Conservation (phyloP, 768 basidiomycete genomes). For the Agrocybe praecox region DNA sequence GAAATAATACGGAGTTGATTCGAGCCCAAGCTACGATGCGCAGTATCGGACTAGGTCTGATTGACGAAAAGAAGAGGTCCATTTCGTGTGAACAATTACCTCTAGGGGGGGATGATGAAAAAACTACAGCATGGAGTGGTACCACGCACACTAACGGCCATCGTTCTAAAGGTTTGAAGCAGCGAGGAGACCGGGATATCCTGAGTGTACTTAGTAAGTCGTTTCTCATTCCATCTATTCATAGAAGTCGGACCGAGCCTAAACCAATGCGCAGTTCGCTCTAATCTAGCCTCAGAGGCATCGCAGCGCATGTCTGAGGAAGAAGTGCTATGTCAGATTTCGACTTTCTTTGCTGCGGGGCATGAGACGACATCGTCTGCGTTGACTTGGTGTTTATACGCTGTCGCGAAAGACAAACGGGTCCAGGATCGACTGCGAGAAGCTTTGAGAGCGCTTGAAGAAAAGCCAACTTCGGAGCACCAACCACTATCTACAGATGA, state of each 20-base stretch:
- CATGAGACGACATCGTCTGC: constrained; percentile 54
- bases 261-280: constrained; percentile 47
- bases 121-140: not conserved
- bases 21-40: constrained; percentile 49
- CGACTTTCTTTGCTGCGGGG: constrained; percentile 56
- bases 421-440: constrained; percentile 58
- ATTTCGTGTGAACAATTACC: constrained; percentile 30
- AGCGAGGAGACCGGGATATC: constrained; percentile 48
- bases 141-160: not conserved
- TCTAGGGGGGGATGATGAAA: constrained; percentile 6
- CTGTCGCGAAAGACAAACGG: constrained; percentile 45
- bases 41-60: constrained; percentile 54
- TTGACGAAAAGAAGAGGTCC: constrained; percentile 48
- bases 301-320: constrained; percentile 56
- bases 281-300: constrained; percentile 49
- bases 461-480: constrained; percentile 51
- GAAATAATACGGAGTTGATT: constrained; percentile 44
- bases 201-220: constrained; percentile 56
- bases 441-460: constrained; percentile 53
- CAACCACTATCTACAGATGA: constrained; percentile 49
- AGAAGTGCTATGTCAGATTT: constrained; percentile 59
- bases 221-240: not conserved
- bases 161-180: not conserved
- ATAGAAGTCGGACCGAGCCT: not conserved
- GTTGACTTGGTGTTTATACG: constrained; percentile 60